Conservation (phyloP, 2,329 filamentous ascomycete species). For the Talaromyces piceae region DNA sequence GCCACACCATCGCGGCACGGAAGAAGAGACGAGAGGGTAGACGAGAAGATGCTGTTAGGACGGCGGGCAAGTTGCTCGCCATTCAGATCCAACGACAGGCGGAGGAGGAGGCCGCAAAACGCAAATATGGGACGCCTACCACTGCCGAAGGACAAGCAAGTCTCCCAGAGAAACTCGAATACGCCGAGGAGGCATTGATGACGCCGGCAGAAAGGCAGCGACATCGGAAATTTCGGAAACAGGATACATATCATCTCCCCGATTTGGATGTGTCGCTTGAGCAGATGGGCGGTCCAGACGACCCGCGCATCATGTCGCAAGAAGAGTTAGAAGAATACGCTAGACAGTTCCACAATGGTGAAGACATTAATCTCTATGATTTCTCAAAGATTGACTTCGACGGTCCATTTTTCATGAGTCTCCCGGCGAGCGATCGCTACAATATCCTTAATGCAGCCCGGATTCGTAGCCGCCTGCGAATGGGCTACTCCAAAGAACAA, state of each 20-base stretch:
- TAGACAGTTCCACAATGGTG: slow-evolving; percentile 80
- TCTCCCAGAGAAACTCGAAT: slow-evolving; percentile 69
- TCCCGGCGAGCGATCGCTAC: slow-evolving; percentile 85
- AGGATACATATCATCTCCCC: slow-evolving; percentile 91
- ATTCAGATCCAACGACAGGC: slow-evolving; percentile 88
- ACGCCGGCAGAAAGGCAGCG: slow-evolving; percentile 65
- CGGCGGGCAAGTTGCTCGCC: slow-evolving; percentile 82
- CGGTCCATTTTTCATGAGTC: slow-evolving; percentile 84
- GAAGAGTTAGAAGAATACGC: slow-evolving; percentile 94
- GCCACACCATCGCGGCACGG: slow-evolving; percentile 75
- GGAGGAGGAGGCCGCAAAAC: slow-evolving; percentile 71
- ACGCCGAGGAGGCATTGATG: slow-evolving; percentile 85
- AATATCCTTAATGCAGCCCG: slow-evolving; percentile 95
- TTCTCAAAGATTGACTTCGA: slow-evolving; percentile 99
- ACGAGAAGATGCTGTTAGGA: slow-evolving; percentile 84
- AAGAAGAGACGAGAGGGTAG: slow-evolving; percentile 77
- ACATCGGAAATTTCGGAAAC: slow-evolving; percentile 75
- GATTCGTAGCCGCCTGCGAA: slow-evolving; percentile 76
- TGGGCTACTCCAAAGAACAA: slow-evolving; percentile 96
- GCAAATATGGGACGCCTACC: slow-evolving; percentile 28
- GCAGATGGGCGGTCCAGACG: slow-evolving; percentile 81
- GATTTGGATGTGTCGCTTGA: slow-evolving; percentile 71
- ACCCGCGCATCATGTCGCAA: slow-evolving; percentile 92
- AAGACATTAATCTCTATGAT: slow-evolving; percentile 84
- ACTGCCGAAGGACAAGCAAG: slow-evolving; percentile 51